A percentile compares a stretch with the other conserved stretches of the same genome.
Conservation (phyloP, 176 grass and related monocot genomes). For the Phoenix roebelenii region DNA sequence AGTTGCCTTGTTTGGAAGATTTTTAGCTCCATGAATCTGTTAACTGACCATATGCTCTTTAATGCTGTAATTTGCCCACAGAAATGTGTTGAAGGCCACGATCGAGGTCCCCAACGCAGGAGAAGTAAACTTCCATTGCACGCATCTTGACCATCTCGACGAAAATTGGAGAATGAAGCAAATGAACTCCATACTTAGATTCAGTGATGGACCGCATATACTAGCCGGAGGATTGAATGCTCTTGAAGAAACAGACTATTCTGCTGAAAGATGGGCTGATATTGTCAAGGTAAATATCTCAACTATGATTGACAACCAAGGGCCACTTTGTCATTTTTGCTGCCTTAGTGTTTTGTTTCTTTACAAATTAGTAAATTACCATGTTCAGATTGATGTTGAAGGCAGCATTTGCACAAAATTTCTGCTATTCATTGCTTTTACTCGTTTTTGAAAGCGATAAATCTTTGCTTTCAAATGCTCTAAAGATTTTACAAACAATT, state of each 20-base stretch:
- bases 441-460: too few species aligned
- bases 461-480: too few species aligned
- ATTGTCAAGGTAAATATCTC: conserved; percentile 61
- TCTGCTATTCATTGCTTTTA: too few species aligned
- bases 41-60: not conserved
- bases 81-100: conserved; percentile 87
- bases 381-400: too few species aligned
- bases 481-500: too few species aligned
- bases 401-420: too few species aligned
- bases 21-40: too few species aligned
- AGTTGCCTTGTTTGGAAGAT: too few species aligned
- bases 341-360: too few species aligned
- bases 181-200: conserved; percentile 63
- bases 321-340: too few species aligned
- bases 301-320: not conserved
- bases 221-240: conserved; percentile 84
- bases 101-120: conserved; percentile 73
- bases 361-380: too few species aligned
- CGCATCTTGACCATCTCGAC: conserved; percentile 94
- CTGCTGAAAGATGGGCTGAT: conserved; percentile 69
- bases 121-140: conserved; percentile 93
- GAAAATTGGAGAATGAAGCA: conserved; percentile 95
- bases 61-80: conserved; percentile 7
- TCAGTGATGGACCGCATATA: conserved; percentile 60
- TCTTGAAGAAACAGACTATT: conserved; percentile 88